Evolutionary conservation across 1,284 basidiomycete genomes (phyloP), one percentile per base, ranked within the genome.

Genomic region (Meripilus lineatus): DNA sequence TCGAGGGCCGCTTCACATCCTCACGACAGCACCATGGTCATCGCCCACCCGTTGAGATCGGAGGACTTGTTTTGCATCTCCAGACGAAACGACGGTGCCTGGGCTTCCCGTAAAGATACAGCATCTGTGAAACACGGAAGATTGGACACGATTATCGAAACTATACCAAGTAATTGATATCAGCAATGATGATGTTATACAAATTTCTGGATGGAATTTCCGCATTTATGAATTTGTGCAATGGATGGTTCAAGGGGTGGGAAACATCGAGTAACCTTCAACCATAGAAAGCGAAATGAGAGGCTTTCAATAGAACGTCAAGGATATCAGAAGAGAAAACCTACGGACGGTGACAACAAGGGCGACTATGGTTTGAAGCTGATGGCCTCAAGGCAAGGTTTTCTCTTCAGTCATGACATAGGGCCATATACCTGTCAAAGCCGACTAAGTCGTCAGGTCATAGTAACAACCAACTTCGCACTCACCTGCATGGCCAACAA

Each of bases 401-500:
- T 56, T 79, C 77, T 44, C 84, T 70, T 56, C 84, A 88, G 49
- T 75, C 76, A 52, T 88, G 81, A 52, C 84, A 88, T 56, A 88
- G 69, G 2, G 83, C 75, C 21, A 88, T 68, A 56, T 85, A 88
- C 47, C 82, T 85, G 50, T 17, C 35, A 40, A 38, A 22, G 35
- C 18, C n/a, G 7, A 23, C 33, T 32, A 4, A 33, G 32, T 20
- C 45, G 32, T 18, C 38, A 28, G 32, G 22, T 45, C 15, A 30
- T 8, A 23, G 20, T n/a, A 45, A 40, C 34, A 11, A 32, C 33
- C 28, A 24, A 38, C 17, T 23, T 14, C 33, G 26, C 17, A 68
- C 81, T 54, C 53, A 82, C 81, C 84, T 75, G 60, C 84, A 88
- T 17, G 84, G 84, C 84, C 84, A 88, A 54, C 84, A 88, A 40